These are phyloP conservation scores for Gamarada debralockiae DNA, from an alignment of 495 filamentous ascomycete species.

Conservation along the genomic window DNA sequence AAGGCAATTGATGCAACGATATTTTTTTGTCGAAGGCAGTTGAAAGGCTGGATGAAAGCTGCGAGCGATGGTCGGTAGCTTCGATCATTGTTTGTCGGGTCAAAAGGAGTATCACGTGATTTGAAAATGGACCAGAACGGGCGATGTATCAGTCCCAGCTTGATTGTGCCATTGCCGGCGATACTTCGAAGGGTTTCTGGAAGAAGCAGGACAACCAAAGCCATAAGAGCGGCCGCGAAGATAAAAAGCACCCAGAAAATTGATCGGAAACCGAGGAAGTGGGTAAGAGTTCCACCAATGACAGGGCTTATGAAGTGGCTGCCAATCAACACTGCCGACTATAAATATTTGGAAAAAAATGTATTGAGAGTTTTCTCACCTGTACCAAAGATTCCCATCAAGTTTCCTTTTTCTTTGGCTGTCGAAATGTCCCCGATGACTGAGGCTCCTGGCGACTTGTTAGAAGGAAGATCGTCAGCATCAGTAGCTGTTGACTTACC, in stretches of 20 bases:
- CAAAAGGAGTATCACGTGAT: not conserved
- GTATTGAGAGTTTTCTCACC: constrained; percentile 34
- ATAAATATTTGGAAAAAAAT: constrained; percentile 22
- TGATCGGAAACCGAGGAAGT: constrained; percentile 45
- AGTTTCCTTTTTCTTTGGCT: constrained; percentile 45
- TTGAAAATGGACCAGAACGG: constrained; percentile 12
- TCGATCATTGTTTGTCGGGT: constrained; percentile 6
- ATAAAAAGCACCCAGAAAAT: constrained; percentile 57
- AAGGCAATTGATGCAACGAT: constrained; percentile 41
- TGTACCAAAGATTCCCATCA: constrained; percentile 52
- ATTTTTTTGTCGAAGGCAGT: constrained; percentile 13
- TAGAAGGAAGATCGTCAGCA: not conserved
- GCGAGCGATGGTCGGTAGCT: not conserved
- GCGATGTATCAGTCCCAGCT: constrained; percentile 14
- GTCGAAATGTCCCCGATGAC: constrained; percentile 56
- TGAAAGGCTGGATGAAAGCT: constrained; percentile 13
- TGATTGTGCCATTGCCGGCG: constrained; percentile 45
- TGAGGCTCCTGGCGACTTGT: constrained; percentile 29
- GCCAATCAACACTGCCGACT: constrained; percentile 18
- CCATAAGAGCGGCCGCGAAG: constrained; percentile 38
- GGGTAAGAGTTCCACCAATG: constrained; percentile 50
- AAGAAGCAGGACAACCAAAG: constrained; percentile 37
- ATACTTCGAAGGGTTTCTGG: constrained; percentile 53
- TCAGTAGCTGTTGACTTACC: constrained; percentile 25
- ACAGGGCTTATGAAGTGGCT: constrained; percentile 36